phyloP scores from a whole-genome alignment of 768 basidiomycete species.

The Boletellus ananas region DNA sequence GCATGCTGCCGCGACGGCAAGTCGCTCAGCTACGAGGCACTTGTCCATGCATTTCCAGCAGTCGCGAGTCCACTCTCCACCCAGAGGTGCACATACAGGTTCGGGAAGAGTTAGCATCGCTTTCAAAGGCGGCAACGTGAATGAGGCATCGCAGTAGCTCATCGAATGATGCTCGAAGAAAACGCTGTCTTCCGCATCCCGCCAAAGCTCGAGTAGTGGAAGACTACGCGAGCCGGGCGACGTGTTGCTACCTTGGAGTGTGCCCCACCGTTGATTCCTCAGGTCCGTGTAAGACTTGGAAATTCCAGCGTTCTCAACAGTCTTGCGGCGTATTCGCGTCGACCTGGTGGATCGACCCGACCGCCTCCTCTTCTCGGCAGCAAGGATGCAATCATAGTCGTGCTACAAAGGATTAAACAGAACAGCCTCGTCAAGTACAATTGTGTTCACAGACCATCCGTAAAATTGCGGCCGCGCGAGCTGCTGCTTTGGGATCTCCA shows the following conservation, averaged over 20 bases:
- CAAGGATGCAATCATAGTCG: slow-evolving; percentile 75
- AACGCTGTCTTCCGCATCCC: slow-evolving; percentile 27
- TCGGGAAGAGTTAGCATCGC: neutral
- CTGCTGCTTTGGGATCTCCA: slow-evolving; percentile 81
- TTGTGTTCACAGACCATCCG: slow-evolving; percentile 59
- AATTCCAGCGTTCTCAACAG: slow-evolving; percentile 29
- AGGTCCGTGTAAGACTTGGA: slow-evolving; percentile 21
- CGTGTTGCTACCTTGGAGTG: slow-evolving; percentile 13
- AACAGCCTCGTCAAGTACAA: neutral
- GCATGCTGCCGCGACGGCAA: slow-evolving; percentile 40
- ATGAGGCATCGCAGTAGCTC: slow-evolving; percentile 12
- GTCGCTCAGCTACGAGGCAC: slow-evolving; percentile 70
- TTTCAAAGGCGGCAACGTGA: slow-evolving; percentile 18
- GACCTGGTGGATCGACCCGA: slow-evolving; percentile 31
- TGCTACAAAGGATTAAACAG: slow-evolving; percentile 44
- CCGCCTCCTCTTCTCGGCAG: slow-evolving; percentile 28
- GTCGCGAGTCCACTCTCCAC: slow-evolving; percentile 58
- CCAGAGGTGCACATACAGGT: slow-evolving; percentile 3
- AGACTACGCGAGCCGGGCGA: slow-evolving; percentile 33
- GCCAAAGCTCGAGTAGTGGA: slow-evolving; percentile 27
- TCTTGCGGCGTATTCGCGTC: slow-evolving; percentile 38
- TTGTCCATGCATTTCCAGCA: slow-evolving; percentile 81
- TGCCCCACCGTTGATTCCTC: slow-evolving; percentile 11
- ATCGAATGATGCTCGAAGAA: slow-evolving; percentile 27
- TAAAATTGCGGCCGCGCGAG: slow-evolving; percentile 88